A percentile compares a stretch with the other conserved stretches of the same genome.
Evolutionary conservation across 2,329 filamentous ascomycete species (phyloP).

Genomic region (Botrytis hyacinthi): DNA sequence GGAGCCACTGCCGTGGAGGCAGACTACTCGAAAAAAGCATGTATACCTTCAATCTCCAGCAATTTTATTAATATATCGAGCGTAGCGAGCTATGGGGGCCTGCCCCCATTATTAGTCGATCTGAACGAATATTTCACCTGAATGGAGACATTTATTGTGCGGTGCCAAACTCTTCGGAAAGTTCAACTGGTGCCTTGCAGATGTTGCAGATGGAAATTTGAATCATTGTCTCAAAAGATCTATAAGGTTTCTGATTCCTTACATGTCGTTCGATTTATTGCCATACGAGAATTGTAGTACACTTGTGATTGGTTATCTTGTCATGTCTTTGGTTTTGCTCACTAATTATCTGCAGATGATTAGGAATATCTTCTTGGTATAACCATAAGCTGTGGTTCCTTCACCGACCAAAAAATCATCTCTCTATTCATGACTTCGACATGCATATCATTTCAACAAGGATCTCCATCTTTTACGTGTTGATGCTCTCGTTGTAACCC

Average conservation of each 20-base stretch:
- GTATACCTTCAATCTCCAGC: not conserved
- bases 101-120: not conserved
- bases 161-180: not conserved
- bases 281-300: not conserved
- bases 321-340: not conserved
- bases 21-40: not conserved
- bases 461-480: not conserved
- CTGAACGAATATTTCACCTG: not conserved
- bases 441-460: not conserved
- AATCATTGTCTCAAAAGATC: not conserved
- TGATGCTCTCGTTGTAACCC: not conserved
- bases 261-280: conserved; percentile 9
- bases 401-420: not conserved
- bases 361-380: not conserved
- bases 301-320: not conserved
- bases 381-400: not conserved
- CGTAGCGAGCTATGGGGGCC: not conserved
- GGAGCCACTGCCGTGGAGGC: not conserved
- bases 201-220: not conserved
- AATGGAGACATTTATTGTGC: not conserved
- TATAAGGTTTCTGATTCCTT: not conserved
- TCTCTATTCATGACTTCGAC: not conserved
- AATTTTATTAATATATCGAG: not conserved
- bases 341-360: not conserved
- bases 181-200: not conserved